phyloP scores from a whole-genome alignment of 2,329 filamentous ascomycete genomes.

The Beauveria sp. region DNA sequence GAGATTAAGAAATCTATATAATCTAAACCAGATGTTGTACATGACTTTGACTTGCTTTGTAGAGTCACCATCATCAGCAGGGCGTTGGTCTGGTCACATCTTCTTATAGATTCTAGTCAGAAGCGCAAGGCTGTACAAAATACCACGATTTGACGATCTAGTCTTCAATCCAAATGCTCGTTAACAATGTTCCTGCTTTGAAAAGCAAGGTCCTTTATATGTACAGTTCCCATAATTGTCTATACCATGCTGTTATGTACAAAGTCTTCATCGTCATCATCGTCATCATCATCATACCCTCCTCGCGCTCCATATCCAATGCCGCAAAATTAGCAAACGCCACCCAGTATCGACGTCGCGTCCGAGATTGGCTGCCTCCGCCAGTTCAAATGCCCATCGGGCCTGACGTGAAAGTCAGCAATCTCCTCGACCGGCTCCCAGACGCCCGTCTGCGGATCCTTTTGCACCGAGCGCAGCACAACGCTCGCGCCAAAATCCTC shows the following conservation, averaged over 20 bases:
- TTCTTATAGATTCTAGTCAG: too few species aligned
- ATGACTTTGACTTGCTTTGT: too few species aligned
- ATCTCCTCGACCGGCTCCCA: slow-evolving; percentile 34
- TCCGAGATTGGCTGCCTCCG: slow-evolving; percentile 28
- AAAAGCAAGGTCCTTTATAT: too few species aligned
- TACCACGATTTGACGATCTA: too few species aligned
- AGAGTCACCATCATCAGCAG: too few species aligned
- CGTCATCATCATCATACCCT: not conserved
- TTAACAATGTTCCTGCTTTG: too few species aligned
- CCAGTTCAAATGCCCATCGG: slow-evolving; percentile 28
- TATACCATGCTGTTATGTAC: not conserved
- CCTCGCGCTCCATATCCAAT: not conserved
- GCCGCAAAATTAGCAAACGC: slow-evolving; percentile 17
- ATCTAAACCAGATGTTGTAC: too few species aligned
- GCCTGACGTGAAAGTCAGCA: slow-evolving; percentile 23
- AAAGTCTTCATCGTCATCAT: not conserved
- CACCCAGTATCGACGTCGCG: slow-evolving; percentile 23
- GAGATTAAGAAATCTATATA: too few species aligned
- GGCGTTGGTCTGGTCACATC: too few species aligned
- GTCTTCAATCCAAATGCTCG: too few species aligned
- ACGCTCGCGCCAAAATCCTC: slow-evolving; percentile 30
- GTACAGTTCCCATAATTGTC: not conserved
- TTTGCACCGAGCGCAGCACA: slow-evolving; percentile 29
- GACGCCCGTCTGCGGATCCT: slow-evolving; percentile 20
- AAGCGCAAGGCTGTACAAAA: too few species aligned